These are phyloP conservation scores for Thalia dealbata DNA, from an alignment of 176 grass and related monocot genomes.

Conservation along the genomic window DNA sequence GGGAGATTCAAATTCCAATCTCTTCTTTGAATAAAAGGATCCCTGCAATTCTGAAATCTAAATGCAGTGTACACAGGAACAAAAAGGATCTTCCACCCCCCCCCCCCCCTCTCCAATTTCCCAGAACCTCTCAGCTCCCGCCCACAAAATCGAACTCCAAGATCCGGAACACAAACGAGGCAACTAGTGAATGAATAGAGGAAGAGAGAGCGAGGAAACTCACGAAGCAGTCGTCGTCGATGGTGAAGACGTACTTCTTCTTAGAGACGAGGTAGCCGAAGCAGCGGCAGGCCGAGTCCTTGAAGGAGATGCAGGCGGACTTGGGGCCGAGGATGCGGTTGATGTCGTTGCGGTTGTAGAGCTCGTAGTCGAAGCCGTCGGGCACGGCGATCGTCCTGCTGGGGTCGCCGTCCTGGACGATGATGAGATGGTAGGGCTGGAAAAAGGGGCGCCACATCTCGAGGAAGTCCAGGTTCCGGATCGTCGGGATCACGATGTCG, in stretches of 20 bases:
- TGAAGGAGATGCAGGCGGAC: constrained; percentile 92
- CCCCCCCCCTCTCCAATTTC: background rate
- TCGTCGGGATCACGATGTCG: no score
- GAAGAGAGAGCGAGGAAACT: background rate
- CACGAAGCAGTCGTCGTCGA: constrained; percentile 27
- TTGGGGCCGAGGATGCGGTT: constrained; percentile 91
- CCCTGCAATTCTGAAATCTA: no score
- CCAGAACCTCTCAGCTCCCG: no score
- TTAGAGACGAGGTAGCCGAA: constrained; percentile 19
- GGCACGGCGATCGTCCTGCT: constrained; percentile 58
- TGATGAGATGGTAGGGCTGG: no score
- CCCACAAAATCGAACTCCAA: background rate
- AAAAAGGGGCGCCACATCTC: no score
- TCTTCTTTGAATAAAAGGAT: no score
- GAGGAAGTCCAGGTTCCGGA: no score
- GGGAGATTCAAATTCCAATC: no score
- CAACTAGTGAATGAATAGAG: background rate
- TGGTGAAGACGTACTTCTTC: constrained; percentile 27
- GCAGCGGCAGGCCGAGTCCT: constrained; percentile 69
- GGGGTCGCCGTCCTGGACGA: constrained; percentile 85
- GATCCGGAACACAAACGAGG: background rate
- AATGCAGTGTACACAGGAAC: no score
- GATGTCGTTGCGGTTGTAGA: constrained; percentile 99
- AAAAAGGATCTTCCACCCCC: background rate
- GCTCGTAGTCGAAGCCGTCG: constrained; percentile 87